Base-by-base conservation (phyloP, 352 stramenopile species). In the Phytophthora hibernalis region DNA sequence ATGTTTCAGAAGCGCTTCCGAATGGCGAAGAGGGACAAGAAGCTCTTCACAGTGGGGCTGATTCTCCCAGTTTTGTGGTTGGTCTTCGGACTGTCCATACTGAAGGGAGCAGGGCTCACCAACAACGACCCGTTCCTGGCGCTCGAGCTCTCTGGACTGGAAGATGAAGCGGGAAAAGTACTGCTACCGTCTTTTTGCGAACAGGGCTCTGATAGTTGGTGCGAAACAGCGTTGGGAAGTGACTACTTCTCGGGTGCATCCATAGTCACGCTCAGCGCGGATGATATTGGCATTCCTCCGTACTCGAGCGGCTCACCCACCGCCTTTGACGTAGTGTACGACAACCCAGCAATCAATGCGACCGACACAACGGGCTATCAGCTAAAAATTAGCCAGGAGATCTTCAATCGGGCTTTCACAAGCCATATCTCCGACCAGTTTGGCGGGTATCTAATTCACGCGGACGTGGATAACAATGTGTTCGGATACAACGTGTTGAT, bases 401-500 rank as follows among this genome's bases (percentile, higher is more conserved):
- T 80, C 1, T 85, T 69, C 67, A 69, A 73, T 26, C 74, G 72
- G 13, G 76, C 63, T 1, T 85, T 70, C 52, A 61, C 58, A 0
- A 53, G 70, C 28, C 65, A 11, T 0, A 67, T 75, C 12, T 49
- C 59, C 6, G 63, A 70, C 18, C 76, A 85, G 31, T 84, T 80
- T 51, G 78, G 74, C 8, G 69, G 52, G 3, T 85, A 74, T 38
- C 24, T 88, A 30, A 37, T 89, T 35, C 58, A 70, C 10, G 61
- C 51, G 0, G 70, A 71, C 7, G 44, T 38, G 3, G 55, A 65
- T 1, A 61, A 53, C 5, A 70, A 74, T 9, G 31, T 87, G 28
- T 73, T 88, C 10, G 54, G 69, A 8, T 87, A 88, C 70, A 66
- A 80, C 5, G 44, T 83, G 8, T 44, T 85, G 12, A 63, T 83